These are phyloP conservation scores for Mycena capillaripes DNA, from an alignment of 768 basidiomycete species.

Conservation along the genomic window DNA sequence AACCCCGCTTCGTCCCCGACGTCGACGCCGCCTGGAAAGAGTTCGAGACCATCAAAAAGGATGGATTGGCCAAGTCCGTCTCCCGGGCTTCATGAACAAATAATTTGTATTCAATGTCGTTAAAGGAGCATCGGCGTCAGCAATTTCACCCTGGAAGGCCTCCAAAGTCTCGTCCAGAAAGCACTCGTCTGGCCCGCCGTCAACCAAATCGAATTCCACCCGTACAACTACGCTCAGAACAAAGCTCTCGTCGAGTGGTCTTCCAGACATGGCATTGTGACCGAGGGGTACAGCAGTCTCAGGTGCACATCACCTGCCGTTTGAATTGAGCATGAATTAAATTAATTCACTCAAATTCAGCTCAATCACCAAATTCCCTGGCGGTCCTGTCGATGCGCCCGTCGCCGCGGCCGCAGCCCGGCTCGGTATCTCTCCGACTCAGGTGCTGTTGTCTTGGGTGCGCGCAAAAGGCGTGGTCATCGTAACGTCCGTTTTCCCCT, in stretches of 20 bases:
- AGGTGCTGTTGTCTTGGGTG: slow-evolving; percentile 66
- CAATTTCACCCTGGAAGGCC: slow-evolving; percentile 54
- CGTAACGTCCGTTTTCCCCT: slow-evolving; percentile 49
- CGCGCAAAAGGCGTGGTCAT: slow-evolving; percentile 61
- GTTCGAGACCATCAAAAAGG: slow-evolving; percentile 56
- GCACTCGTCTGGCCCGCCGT: slow-evolving; percentile 53
- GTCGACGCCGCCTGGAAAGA: slow-evolving; percentile 52
- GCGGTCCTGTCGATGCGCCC: slow-evolving; percentile 62
- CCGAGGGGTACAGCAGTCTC: slow-evolving; percentile 65
- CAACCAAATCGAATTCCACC: slow-evolving; percentile 60
- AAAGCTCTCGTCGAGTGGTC: slow-evolving; percentile 58
- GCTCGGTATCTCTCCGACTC: slow-evolving; percentile 59
- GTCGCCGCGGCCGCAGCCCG: slow-evolving; percentile 55
- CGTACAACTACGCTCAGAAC: slow-evolving; percentile 62
- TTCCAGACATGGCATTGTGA: slow-evolving; percentile 57
- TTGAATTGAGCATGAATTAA: not conserved
- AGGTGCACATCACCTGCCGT: slow-evolving; percentile 44
- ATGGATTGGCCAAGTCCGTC: slow-evolving; percentile 40
- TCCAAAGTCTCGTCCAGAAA: slow-evolving; percentile 58
- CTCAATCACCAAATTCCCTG: slow-evolving; percentile 56
- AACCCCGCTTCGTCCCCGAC: slow-evolving; percentile 45
- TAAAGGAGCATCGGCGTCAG: slow-evolving; percentile 70
- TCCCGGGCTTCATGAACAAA: not conserved
- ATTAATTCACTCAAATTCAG: slow-evolving; percentile 37
- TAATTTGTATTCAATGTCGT: not conserved